These are phyloP conservation scores for Sordaria brevicollis DNA, from an alignment of 495 filamentous ascomycete species.

Conservation along the genomic window DNA sequence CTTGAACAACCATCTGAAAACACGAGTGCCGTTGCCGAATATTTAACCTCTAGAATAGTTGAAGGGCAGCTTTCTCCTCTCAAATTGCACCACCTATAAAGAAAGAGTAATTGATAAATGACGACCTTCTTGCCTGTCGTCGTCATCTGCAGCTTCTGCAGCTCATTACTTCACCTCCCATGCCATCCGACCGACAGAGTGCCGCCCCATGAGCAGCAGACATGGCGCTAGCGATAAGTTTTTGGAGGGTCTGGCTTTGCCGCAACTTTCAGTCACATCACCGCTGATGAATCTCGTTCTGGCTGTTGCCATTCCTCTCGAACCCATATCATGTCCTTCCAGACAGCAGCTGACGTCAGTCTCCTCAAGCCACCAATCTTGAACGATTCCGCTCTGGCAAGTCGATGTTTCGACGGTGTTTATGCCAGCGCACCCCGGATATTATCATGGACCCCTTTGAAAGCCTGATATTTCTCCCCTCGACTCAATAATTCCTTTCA, in stretches of 20 bases:
- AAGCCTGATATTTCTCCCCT: neutral
- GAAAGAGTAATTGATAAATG: neutral
- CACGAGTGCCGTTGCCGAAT: neutral
- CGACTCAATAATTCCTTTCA: neutral
- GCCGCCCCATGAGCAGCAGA: neutral
- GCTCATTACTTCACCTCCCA: neutral
- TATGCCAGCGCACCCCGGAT: neutral
- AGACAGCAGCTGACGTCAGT: neutral
- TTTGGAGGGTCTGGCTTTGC: neutral
- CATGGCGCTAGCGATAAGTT: neutral
- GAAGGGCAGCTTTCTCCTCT: neutral
- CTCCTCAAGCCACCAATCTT: neutral
- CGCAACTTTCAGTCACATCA: neutral
- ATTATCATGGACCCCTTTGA: neutral
- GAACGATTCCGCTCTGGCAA: neutral
- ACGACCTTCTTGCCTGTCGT: neutral
- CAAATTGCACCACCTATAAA: neutral
- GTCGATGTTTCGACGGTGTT: neutral
- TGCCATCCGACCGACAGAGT: neutral
- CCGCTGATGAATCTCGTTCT: neutral
- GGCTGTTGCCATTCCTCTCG: neutral
- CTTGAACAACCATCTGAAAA: neutral
- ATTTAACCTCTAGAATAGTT: neutral
- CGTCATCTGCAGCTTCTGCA: neutral
- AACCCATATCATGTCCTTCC: neutral